Base-by-base conservation (phyloP, 352 stramenopile genomes). In the Globisporangium lucens region DNA sequence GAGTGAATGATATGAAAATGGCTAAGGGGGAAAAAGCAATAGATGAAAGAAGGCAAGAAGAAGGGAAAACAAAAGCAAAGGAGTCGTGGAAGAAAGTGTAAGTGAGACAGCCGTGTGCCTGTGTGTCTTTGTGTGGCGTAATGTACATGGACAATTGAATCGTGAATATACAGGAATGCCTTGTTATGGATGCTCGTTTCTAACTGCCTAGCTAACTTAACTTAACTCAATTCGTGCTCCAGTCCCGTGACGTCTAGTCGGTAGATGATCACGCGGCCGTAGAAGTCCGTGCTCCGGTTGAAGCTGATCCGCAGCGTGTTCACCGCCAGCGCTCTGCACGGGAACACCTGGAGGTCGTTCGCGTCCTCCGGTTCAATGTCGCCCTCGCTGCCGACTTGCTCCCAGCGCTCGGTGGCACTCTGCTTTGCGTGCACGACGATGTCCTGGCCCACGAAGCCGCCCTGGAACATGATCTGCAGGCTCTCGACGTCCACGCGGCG, bases 381-480 rank as follows among this genome's bases (percentile, higher is more conserved):
- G 5, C 72, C 66, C 29, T 63, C 61, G 20, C 10, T 15, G 1
- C 63, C 59, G 2, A 72, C 59, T 2, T 60, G 2, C 43, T 74
- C 73, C 78, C 78, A 86, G 22, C 72, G 51, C 46, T 57, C 68
- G 20, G 17, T 61, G 22, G 2, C 53, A 0, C 49, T 22, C 8
- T 35, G 61, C 27, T 73, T 75, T 27, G 75, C 72, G 41, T 78
- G 77, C 27, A 91, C 33, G 24, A 78, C 53, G 17, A 90, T 69
- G 56, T 90, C 80, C 38, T 91, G 81, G 8, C 82, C 85, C 52
- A 87, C 82, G 61, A 93, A 93, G 0, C 83, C 83, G 41, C 83
- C 85, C 66, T 93, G 85, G 69, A 93, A 91, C 83, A 93, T 91
- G 62, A 93, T 55, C 30, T 64, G 59, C 20, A 93, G 60, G 4